Percentiles rank a stretch among this genome's conserved stretches.
phyloP scores from a whole-genome alignment of 2,329 filamentous ascomycete genomes.

The Pseudocercospora crystallina region DNA sequence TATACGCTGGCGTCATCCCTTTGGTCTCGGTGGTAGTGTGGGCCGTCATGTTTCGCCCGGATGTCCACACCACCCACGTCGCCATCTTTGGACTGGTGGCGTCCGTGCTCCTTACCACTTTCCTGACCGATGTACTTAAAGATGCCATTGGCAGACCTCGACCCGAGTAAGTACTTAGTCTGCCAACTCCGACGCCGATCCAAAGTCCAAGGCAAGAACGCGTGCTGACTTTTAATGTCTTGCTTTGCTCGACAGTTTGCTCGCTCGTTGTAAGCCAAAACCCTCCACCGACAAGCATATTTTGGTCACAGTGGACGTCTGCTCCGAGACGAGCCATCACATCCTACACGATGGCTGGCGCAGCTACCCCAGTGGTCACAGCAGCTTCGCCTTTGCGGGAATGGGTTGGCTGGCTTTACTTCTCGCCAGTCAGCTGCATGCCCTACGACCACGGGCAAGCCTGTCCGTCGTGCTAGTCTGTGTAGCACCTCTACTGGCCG shows the following conservation, averaged over 20 bases:
- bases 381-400: slow-evolving; percentile 75
- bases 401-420: slow-evolving; percentile 66
- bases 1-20: slow-evolving; percentile 75
- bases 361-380: slow-evolving; percentile 79
- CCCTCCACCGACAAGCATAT: slow-evolving; percentile 55
- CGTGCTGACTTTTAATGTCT: no score
- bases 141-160: slow-evolving; percentile 80
- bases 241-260: slow-evolving; percentile 45
- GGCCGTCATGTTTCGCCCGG: slow-evolving; percentile 62
- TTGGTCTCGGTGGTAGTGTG: slow-evolving; percentile 65
- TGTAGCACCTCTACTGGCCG: slow-evolving; percentile 56
- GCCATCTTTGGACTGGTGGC: slow-evolving; percentile 79
- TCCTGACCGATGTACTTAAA: slow-evolving; percentile 89
- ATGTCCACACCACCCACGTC: slow-evolving; percentile 78
- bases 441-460: slow-evolving; percentile 59
- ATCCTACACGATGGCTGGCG: slow-evolving; percentile 79
- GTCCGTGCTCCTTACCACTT: slow-evolving; percentile 68
- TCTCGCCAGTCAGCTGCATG: slow-evolving; percentile 61
- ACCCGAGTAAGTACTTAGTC: slow-evolving; percentile 61
- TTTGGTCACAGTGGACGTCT: slow-evolving; percentile 65
- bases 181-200: no score
- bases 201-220: no score
- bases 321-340: slow-evolving; percentile 69
- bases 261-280: slow-evolving; percentile 79
- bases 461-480: slow-evolving; percentile 56